phyloP scores from a whole-genome alignment of 495 filamentous ascomycete genomes.

The Daldinia bambusicola region DNA sequence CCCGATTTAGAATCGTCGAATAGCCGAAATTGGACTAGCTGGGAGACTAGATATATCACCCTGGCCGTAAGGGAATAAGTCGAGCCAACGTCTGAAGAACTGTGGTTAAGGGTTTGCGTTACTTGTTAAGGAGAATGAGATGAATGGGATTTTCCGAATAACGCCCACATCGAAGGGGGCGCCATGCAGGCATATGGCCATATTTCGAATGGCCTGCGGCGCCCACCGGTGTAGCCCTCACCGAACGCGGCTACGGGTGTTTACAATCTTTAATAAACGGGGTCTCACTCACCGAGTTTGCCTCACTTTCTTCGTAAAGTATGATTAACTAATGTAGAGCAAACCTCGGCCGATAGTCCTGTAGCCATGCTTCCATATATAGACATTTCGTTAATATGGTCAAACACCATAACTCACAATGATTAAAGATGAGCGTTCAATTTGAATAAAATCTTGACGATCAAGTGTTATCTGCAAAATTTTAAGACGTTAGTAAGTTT shows the following conservation, averaged over 20 bases:
- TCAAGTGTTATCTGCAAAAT: constrained; percentile 1
- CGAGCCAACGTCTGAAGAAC: constrained; percentile 11
- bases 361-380: constrained; percentile 10
- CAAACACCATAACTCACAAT: background rate
- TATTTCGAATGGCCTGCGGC: constrained; percentile 14
- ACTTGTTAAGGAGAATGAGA: constrained; percentile 16
- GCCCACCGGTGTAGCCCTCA: constrained; percentile 34
- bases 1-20: constrained; percentile 22
- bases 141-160: constrained; percentile 1
- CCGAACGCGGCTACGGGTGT: constrained; percentile 17
- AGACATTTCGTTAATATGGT: background rate
- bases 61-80: constrained; percentile 10
- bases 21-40: constrained; percentile 22
- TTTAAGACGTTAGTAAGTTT: background rate
- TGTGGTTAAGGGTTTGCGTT: background rate
- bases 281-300: constrained; percentile 26
- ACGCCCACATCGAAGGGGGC: constrained; percentile 9
- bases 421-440: background rate
- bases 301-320: background rate
- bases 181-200: constrained; percentile 19
- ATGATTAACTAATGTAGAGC: background rate
- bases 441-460: background rate
- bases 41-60: constrained; percentile 26
- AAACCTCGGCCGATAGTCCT: background rate
- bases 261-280: constrained; percentile 10